Percentiles rank a stretch among this genome's conserved stretches.
These are phyloP conservation scores for Lactarius quietus DNA, from an alignment of 768 basidiomycete species.

Conservation along the genomic window DNA sequence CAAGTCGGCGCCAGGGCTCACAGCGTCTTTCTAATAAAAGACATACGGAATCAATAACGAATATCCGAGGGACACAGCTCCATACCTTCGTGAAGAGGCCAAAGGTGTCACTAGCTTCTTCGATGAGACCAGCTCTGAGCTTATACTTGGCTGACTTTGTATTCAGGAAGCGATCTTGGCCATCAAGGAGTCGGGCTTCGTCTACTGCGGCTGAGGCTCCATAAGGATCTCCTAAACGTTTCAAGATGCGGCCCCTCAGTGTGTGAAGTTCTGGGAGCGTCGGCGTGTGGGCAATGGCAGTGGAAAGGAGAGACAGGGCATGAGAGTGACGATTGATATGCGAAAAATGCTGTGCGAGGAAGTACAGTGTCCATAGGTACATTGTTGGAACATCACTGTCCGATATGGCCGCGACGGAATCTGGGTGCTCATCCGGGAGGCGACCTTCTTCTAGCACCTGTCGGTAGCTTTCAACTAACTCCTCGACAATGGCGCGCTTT, in stretches of 20 bases:
- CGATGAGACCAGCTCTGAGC: conserved; percentile 73
- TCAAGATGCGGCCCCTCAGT: conserved; percentile 77
- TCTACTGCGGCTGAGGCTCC: conserved; percentile 76
- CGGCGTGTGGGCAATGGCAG: conserved; percentile 80
- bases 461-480: conserved; percentile 56
- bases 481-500: conserved; percentile 68
- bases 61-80: conserved; percentile 1
- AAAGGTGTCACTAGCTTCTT: conserved; percentile 69
- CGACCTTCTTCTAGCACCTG: conserved; percentile 34
- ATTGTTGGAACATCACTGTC: conserved; percentile 63
- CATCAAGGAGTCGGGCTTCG: conserved; percentile 80
- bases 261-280: conserved; percentile 89
- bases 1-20: conserved; percentile 70
- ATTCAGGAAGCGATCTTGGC: conserved; percentile 94
- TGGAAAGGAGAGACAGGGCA: conserved; percentile 60
- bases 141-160: conserved; percentile 92
- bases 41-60: background rate
- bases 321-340: conserved; percentile 46
- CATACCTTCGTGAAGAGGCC: conserved; percentile 86
- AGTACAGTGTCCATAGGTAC: conserved; percentile 94
- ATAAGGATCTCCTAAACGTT: conserved; percentile 75
- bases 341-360: conserved; percentile 87
- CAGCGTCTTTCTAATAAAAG: conserved; percentile 71
- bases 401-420: conserved; percentile 10
- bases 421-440: conserved; percentile 10